Percentiles rank a stretch among this genome's conserved stretches.
Evolutionary conservation across 805 yeast species (phyloP).

Genomic region (Saccharomycopsis selenospora): DNA sequence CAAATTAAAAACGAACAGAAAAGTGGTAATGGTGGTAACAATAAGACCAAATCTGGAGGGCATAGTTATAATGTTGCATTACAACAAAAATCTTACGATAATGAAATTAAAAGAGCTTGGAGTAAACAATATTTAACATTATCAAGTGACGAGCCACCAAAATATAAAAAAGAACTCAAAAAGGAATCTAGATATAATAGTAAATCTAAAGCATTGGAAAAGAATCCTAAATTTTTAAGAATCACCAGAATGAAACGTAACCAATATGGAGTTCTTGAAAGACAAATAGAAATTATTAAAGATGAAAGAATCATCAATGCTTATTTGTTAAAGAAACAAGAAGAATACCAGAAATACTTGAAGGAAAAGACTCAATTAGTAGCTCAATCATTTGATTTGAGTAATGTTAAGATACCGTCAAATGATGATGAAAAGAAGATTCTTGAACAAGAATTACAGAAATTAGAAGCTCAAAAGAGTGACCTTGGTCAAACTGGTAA

Average conservation of each 20-base stretch:
- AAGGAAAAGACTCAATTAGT: conserved; percentile 22
- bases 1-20: conserved; percentile 23
- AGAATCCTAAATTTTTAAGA: conserved; percentile 39
- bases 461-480: conserved; percentile 54
- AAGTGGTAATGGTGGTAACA: conserved; percentile 24
- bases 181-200: conserved; percentile 21
- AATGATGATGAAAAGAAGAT: conserved; percentile 78
- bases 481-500: conserved; percentile 35
- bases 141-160: conserved; percentile 34
- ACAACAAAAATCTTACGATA: conserved; percentile 89
- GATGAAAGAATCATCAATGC: conserved; percentile 87
- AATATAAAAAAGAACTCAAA: conserved; percentile 30
- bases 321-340: conserved; percentile 38
- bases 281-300: conserved; percentile 67
- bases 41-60: conserved; percentile 37
- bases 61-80: conserved; percentile 74
- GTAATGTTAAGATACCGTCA: conserved; percentile 64
- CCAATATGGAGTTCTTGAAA: conserved; percentile 76
- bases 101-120: conserved; percentile 86
- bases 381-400: conserved; percentile 24
- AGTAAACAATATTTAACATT: conserved; percentile 67
- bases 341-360: conserved; percentile 40
- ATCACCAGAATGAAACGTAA: conserved; percentile 79
- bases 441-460: conserved; percentile 76
- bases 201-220: conserved; percentile 27